Evolutionary conservation across 495 filamentous ascomycete genomes (phyloP).

Genomic region (Aspergillus sclerotiicarbonarius): DNA sequence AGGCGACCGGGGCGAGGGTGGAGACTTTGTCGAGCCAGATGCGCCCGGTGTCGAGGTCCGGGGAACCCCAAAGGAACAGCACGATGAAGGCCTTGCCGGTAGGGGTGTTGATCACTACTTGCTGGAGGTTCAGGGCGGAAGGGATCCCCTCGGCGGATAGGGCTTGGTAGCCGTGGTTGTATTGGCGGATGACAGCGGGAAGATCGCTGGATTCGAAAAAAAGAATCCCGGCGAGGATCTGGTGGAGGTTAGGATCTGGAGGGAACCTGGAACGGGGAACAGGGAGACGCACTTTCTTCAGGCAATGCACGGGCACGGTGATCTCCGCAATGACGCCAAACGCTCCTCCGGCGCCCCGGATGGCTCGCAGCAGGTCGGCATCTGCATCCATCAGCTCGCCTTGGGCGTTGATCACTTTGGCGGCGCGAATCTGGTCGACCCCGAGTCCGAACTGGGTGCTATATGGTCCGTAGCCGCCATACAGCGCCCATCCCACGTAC

Average conservation of each 20-base stretch:
- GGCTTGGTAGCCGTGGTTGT: not conserved
- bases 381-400: not conserved
- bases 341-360: not conserved
- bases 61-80: not conserved
- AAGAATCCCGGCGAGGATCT: not conserved
- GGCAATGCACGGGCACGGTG: not conserved
- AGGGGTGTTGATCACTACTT: not conserved
- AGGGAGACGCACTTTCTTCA: not conserved
- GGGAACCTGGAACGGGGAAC: no score
- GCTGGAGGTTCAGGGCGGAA: not conserved
- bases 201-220: not conserved
- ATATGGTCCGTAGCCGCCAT: slow-evolving; percentile 10
- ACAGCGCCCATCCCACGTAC: slow-evolving; percentile 7
- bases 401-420: not conserved
- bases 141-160: not conserved
- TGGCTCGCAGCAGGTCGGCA: not conserved
- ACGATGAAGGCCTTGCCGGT: not conserved
- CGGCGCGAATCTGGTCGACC: slow-evolving; percentile 4
- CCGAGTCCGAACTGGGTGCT: slow-evolving; percentile 1
- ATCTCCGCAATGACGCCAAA: not conserved
- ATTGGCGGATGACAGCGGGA: not conserved
- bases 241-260: not conserved
- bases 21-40: not conserved
- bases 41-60: not conserved
- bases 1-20: not conserved